Base-by-base conservation (phyloP, 345 rosid species). In the Clausena lansium region DNA sequence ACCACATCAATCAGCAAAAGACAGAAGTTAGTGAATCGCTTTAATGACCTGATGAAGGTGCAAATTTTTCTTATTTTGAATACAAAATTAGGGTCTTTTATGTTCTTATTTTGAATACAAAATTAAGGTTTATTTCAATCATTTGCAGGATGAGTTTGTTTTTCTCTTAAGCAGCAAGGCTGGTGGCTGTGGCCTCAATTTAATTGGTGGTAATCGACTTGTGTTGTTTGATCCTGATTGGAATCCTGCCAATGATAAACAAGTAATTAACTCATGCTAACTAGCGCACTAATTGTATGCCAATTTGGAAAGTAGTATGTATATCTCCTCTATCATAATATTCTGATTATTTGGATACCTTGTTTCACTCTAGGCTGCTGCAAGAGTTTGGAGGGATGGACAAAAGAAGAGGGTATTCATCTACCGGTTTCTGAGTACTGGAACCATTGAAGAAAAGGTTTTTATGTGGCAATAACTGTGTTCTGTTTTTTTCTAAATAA, bases 181-280 rank as follows among this genome's bases (percentile, higher is more conserved):
- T 28, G 99, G 99, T 78, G 99, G 99, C 61, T 96, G 99, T 81
- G 99, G 99, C 79, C 95, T 96, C 81, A 92, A 96, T 89, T 87
- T 96, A 80, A 91, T 96, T 4, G 97, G 99, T 65, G 98, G 97
- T 78, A 94, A 89, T 78, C 91, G 99, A 76, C 94, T 96, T 77
- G 89, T 96, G 83, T 83, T 96, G 85, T 96, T 96, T 74, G 99
- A 96, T 85, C 99, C 99, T 35, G 99, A 96, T 79, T 96, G 99
- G 99, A 96, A 96, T 88, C 99, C 99, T 79, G 99, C 99, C 86
- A 96, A 96, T 84, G 99, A 96, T 90, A 96, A 96, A 85, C 99
- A 96, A 84, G 99, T 91, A 91, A 80, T 62, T 78, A 41, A 60
- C 71, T 70, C 11, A 35, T 55, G 17, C 81, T 70, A 17, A 33